Base-by-base conservation (phyloP, 805 yeast species). In the Candida argentea region DNA sequence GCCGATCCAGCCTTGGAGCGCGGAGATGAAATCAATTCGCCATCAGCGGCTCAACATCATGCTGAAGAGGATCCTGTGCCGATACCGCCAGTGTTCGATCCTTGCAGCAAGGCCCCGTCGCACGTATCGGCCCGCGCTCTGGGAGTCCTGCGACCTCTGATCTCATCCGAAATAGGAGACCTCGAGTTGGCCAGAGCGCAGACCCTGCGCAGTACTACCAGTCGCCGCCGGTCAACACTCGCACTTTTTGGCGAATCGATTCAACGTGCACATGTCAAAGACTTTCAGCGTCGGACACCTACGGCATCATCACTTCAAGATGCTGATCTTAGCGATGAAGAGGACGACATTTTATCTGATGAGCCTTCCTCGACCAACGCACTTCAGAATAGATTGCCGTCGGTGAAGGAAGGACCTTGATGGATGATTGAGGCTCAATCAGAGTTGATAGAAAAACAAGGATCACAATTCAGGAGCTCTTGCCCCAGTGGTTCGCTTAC, bases 181-280 rank as follows among this genome's bases (percentile, higher is more conserved):
- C 26, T 34, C 9, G 46, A 39, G 9, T 13, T 26, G 8, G 10
- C 13, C 14, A 26, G 24, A 20, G 19, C 15, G n/a, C 7, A 22
- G 5, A 28, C 35, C n/a, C 24, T 29, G 16, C 26, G 30, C 6
- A 15, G 33, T 11, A 16, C 32, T 13, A 33, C 37, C 8, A 7
- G 9, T 18, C 40, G 51, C 16, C 44, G 51, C 13, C 46, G 43
- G 28, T 50, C 61, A 3, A 52, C 61, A 1, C 50, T 75, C 25
- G 57, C 57, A 21, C 52, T 56, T 16, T 50, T 76, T n/a, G 57
- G 73, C 4, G 65, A 66, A 28, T 69, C 73, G 1, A 61, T 82
- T 40, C 78, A 76, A 8, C 68, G 64, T 50, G 95, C 94, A 0
- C 94, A 84, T 43, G 75, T 82, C 21, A 77, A 79, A 45, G 95